Conservation (phyloP, 805 yeast species). For the Suhomyces prunicola region DNA sequence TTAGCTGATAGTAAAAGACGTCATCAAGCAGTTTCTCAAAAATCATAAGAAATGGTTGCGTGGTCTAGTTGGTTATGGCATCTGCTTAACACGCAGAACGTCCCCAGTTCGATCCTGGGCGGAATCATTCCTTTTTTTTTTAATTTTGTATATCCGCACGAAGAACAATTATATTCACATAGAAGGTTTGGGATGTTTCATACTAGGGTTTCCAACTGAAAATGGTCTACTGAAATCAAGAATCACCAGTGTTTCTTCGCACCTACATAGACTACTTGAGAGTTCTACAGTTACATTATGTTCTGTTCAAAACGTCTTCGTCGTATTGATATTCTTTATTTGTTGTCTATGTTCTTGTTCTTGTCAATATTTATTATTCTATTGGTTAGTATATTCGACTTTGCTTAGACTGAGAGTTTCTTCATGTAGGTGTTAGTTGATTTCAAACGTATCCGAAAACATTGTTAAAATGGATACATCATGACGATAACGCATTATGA, state of each 20-base stretch:
- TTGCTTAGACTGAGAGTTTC: conserved; percentile 7
- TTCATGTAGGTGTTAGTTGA: conserved; percentile 47
- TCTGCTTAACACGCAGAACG: conserved; percentile 99
- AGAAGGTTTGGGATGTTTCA: too few species aligned
- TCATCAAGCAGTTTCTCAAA: not conserved
- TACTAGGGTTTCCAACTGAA: too few species aligned
- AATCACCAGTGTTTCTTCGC: too few species aligned
- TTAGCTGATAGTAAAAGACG: too few species aligned
- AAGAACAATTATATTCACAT: too few species aligned
- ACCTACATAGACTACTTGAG: too few species aligned
- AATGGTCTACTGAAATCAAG: too few species aligned
- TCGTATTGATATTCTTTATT: too few species aligned
- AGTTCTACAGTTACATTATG: not conserved
- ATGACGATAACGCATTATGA: conserved; percentile 48
- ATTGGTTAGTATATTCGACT: not conserved
- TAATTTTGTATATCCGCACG: too few species aligned
- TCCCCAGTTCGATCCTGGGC: conserved; percentile 99
- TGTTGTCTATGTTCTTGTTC: not conserved
- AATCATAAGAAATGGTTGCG: conserved; percentile 55
- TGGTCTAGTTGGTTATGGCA: conserved; percentile 99
- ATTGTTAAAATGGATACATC: conserved; percentile 34
- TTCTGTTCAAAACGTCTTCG: too few species aligned
- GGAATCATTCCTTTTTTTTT: conserved; percentile 56
- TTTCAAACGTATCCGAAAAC: conserved; percentile 39
- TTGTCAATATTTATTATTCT: not conserved